Evolutionary conservation across 129 eudicot species (phyloP), one percentile per base, ranked within the genome.

Genomic region (Chrysanthemum makinoi): DNA sequence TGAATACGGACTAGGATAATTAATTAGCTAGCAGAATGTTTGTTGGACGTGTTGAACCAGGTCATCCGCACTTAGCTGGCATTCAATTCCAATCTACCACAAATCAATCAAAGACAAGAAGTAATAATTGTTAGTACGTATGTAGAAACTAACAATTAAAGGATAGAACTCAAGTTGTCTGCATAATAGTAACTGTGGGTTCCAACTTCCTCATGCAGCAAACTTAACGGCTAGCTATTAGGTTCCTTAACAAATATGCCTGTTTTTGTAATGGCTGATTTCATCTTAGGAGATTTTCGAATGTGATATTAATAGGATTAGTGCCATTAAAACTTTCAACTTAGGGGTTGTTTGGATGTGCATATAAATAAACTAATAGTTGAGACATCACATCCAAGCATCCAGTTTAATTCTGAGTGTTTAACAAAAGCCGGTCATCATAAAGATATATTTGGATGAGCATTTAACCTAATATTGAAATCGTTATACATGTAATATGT

Each of bases 61-160:
- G 54, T 89, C 96, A 43, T 86, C 93, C 7, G 96, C 96, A 49
- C 96, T 89, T 3, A 90, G 89, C 69, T 83, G 88, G 82, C 96
- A 90, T 72, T 90, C 95, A 72, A 87, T 87, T 76, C 96, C 93
- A 77, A 89, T 84, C 96, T 89, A 70, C 54, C 66, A 76, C 65
- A 15, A 55, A 53, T 66, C 6, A 28, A 72, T 24, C 50, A 47
- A 71, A 46, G 18, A 12, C 11, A 6, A 54, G n/a, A 13, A 68
- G 28, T 26, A 68, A 28, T 12, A 54, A 10, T 16, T 28, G 33
- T 52, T 18, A 60, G 18, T 47, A 39, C 44, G 9, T 39, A 48
- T 19, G 17, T 16, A 43, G 12, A n/a, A n/a, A 33, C 12, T 26
- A 15, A 15, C 16, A 16, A 17, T 6, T 17, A 55, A 17, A 55